phyloP scores from a whole-genome alignment of 352 stramenopile species.

The Phytophthora hibernalis region DNA sequence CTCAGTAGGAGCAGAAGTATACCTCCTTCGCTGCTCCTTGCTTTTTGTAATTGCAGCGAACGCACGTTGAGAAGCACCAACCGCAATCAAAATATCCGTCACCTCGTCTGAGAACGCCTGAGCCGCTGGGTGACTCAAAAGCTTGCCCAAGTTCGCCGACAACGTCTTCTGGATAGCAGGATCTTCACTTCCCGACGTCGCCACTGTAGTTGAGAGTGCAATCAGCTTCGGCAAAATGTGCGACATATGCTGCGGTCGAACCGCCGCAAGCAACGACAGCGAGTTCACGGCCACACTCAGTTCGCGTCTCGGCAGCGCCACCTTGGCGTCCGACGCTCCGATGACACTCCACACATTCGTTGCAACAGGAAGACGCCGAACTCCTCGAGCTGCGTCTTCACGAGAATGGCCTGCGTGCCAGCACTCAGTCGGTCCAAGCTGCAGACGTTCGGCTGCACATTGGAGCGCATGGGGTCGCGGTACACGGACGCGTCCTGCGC shows the following conservation, averaged over 20 bases:
- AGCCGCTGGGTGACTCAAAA: conserved; percentile 67
- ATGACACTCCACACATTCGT: conserved; percentile 47
- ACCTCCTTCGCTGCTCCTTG: conserved; percentile 77
- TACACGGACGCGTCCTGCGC: conserved; percentile 67
- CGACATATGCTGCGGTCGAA: conserved; percentile 68
- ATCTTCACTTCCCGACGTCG: conserved; percentile 38
- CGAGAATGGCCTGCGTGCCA: conserved; percentile 37
- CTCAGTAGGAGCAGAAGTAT: conserved; percentile 75
- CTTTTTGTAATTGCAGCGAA: conserved; percentile 84
- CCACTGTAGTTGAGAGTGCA: conserved; percentile 39
- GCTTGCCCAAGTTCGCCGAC: conserved; percentile 73
- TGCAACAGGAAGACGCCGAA: conserved; percentile 52
- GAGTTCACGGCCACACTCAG: conserved; percentile 74
- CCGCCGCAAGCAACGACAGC: conserved; percentile 61
- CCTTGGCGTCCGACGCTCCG: conserved; percentile 13
- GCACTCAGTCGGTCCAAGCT: conserved; percentile 59
- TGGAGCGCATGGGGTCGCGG: conserved; percentile 76
- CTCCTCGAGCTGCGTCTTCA: conserved; percentile 44
- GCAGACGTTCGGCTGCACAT: conserved; percentile 73
- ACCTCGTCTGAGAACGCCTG: conserved; percentile 74
- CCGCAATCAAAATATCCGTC: conserved; percentile 73
- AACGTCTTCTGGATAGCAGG: conserved; percentile 64
- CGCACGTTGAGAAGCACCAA: conserved; percentile 74
- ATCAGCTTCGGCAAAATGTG: conserved; percentile 62
- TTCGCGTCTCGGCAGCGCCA: conserved; percentile 53